These are phyloP conservation scores for Fusarium abutilonis DNA, from an alignment of 2,329 filamentous ascomycete genomes.

Conservation along the genomic window DNA sequence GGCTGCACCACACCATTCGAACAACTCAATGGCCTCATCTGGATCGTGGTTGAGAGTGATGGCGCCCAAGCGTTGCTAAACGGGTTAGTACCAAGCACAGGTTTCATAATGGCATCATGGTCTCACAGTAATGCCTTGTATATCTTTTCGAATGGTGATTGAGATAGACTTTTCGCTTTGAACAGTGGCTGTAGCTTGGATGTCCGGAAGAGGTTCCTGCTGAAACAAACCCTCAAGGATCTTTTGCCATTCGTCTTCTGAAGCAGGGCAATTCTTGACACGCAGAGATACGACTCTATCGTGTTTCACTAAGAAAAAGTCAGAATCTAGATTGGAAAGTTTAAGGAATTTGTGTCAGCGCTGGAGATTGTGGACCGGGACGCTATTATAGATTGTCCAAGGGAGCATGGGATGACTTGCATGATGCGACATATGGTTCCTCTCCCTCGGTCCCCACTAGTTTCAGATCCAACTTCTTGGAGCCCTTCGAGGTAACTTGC, in stretches of 20 bases:
- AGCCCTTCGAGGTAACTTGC: slow-evolving; percentile 62
- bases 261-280: slow-evolving; percentile 63
- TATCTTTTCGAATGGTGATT: slow-evolving; percentile 71
- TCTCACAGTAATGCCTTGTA: slow-evolving; percentile 74
- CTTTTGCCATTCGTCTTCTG: slow-evolving; percentile 72
- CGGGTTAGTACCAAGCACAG: slow-evolving; percentile 35
- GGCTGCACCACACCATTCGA: slow-evolving; percentile 75
- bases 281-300: slow-evolving; percentile 63
- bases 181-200: slow-evolving; percentile 70
- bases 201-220: slow-evolving; percentile 59
- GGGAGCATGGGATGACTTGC: slow-evolving; percentile 57
- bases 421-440: slow-evolving; percentile 64
- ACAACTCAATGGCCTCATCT: slow-evolving; percentile 69
- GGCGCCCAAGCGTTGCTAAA: slow-evolving; percentile 74
- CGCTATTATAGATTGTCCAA: slow-evolving; percentile 22
- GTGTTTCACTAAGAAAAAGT: slow-evolving; percentile 62
- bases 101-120: slow-evolving; percentile 23
- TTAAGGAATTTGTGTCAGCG: slow-evolving; percentile 30
- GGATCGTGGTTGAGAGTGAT: slow-evolving; percentile 66
- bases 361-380: slow-evolving; percentile 33
- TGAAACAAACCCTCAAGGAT: slow-evolving; percentile 68
- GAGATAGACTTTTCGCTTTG: slow-evolving; percentile 62
- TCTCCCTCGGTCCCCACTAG: slow-evolving; percentile 75
- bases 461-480: slow-evolving; percentile 69
- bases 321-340: slow-evolving; percentile 35